Percentiles rank a stretch among this genome's conserved stretches.
Evolutionary conservation across 805 yeast genomes (phyloP).

Genomic region (Cyberlindnera petersonii): DNA sequence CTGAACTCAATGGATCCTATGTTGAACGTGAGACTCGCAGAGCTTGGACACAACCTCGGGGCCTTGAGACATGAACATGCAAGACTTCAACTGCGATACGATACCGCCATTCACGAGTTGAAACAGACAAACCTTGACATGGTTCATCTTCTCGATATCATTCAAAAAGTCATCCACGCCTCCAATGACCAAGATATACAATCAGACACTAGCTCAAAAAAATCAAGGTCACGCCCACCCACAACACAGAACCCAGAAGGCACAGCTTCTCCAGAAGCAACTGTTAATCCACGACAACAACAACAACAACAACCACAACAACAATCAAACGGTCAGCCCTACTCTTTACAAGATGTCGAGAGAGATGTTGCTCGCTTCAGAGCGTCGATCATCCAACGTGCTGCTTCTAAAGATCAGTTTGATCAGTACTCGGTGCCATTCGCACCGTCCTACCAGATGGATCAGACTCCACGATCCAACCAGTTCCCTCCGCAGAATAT

Average conservation of each 20-base stretch:
- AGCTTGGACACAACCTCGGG: conserved; percentile 36
- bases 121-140: conserved; percentile 49
- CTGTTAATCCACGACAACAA: conserved; percentile 2
- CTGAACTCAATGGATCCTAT: conserved; percentile 19
- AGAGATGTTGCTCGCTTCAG: conserved; percentile 24
- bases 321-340: conserved; percentile 1
- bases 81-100: conserved; percentile 42
- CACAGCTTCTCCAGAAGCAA: conserved; percentile 22
- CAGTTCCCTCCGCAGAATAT: conserved; percentile 12
- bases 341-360: conserved; percentile 20
- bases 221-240: conserved; percentile 4
- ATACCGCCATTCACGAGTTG: conserved; percentile 44
- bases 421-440: conserved; percentile 24
- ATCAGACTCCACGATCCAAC: conserved; percentile 8
- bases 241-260: conserved; percentile 14
- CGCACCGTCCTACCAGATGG: conserved; percentile 25
- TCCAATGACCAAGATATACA: neutral
- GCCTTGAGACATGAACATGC: conserved; percentile 40
- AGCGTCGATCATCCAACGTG: conserved; percentile 27
- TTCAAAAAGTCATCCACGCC: conserved; percentile 30
- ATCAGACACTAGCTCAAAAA: neutral
- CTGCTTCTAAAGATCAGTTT: conserved; percentile 23
- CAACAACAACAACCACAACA: conserved; percentile 1
- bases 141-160: conserved; percentile 46
- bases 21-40: conserved; percentile 30